Base-by-base conservation (phyloP, 2,329 filamentous ascomycete genomes). In the Fusarium brachygibbosum region DNA sequence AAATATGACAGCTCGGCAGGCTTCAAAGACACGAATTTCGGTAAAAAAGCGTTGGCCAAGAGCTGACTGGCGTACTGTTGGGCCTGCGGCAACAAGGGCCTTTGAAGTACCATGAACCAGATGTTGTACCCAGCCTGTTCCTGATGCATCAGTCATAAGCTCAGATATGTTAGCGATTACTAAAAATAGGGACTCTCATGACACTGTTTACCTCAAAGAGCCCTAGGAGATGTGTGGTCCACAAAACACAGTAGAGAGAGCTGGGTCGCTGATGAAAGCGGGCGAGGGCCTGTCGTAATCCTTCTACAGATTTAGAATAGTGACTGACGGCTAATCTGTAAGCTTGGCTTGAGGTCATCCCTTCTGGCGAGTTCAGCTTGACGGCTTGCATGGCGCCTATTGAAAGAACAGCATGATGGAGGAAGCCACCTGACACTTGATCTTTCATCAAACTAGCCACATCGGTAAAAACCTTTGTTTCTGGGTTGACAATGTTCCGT, bases 181-280 rank as follows among this genome's bases (percentile, higher is more conserved):
- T 1, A 4, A 13, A 6, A 3, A 37, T 19, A 19, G 1, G 11
- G 6, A 31, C 8, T 4, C 10, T 6, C 6, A 10, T 6, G 9
- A 7, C 0, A 16, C 2, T 0, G 1, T 6, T 21, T 8, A 80
- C 79, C 68, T 80, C 79, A 11, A 79, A 80, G 1, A 80, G 46
- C 0, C 79, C 79, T 0, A 80, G 60, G 1, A 79, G 45, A 5
- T 79, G 66, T 0, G 79, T 80, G 0, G 79, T 75, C 79, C 79
- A 80, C 0, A 79, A 50, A 3, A 79, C 70, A 8, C 66, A 61
- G 17, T 66, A 46, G 1, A 58, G 66, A 2, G 64, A 42, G 0
- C 48, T 58, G 3, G 65, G 38, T 2, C 42, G 35, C 0, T 44
- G 35, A 0, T 41, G 34, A 9, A 68, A 60, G 1, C 50, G 41